These are phyloP conservation scores for Dactylorhiza incarnata DNA, from an alignment of 106 monocot genomes.

Conservation along the genomic window DNA sequence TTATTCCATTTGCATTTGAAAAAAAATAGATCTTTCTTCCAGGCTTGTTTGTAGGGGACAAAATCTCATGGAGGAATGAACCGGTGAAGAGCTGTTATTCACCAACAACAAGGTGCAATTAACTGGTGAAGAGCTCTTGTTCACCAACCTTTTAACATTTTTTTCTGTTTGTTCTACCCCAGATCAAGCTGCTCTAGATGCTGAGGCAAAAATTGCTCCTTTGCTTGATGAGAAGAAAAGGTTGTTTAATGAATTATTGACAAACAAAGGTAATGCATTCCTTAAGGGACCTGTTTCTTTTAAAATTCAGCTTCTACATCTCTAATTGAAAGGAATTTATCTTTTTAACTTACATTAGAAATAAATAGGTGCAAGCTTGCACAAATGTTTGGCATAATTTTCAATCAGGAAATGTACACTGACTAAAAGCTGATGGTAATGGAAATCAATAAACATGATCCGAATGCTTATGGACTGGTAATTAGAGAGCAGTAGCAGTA, in stretches of 20 bases:
- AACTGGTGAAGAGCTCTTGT: neutral
- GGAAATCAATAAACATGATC: too few relatives aligned
- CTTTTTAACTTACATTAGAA: too few relatives aligned
- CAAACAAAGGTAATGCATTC: conserved; percentile 53
- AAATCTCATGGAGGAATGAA: conserved; percentile 61
- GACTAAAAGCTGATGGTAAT: too few relatives aligned
- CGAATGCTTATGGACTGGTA: too few relatives aligned
- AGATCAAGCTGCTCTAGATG: conserved; percentile 89
- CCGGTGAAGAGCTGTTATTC: conserved; percentile 62
- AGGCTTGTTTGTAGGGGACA: conserved; percentile 63
- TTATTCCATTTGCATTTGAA: neutral
- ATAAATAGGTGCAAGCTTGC: too few relatives aligned
- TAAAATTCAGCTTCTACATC: conserved; percentile 9
- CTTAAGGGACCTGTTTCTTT: neutral
- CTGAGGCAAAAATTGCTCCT: conserved; percentile 74
- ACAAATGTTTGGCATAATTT: too few relatives aligned
- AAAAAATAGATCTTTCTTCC: conserved; percentile 9
- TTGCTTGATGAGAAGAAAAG: conserved; percentile 83
- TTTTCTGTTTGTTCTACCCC: conserved; percentile 10
- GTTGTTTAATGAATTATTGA: conserved; percentile 86
- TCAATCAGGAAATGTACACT: too few relatives aligned
- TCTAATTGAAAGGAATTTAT: too few relatives aligned
- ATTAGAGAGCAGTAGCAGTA: too few relatives aligned
- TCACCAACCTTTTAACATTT: neutral
- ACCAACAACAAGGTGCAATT: conserved; percentile 51